These are phyloP conservation scores for Leonotis leonurus DNA, from an alignment of 257 asterid species.

Conservation along the genomic window DNA sequence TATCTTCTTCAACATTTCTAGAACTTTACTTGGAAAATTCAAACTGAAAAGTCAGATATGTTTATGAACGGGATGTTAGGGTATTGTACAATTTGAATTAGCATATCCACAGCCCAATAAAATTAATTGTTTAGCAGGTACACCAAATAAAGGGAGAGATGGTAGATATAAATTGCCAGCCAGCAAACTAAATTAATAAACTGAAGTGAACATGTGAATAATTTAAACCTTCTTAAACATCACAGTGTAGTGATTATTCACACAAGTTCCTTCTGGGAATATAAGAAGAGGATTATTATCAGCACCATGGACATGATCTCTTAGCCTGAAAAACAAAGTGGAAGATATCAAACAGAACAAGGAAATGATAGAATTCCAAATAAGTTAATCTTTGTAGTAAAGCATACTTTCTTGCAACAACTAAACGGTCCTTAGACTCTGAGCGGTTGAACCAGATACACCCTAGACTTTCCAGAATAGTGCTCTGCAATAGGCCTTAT, in stretches of 20 bases:
- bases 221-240: conserved; percentile 88
- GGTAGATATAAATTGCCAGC: background rate
- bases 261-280: conserved; percentile 99
- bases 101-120: background rate
- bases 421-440: conserved; percentile 94
- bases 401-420: conserved; percentile 81
- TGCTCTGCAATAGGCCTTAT: conserved; percentile 84
- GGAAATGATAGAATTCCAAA: conserved; percentile 9
- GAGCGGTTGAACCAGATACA: conserved; percentile 99
- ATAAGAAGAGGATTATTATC: conserved; percentile 97
- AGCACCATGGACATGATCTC: conserved; percentile 83
- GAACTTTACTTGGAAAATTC: conserved; percentile 9
- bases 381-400: conserved; percentile 2
- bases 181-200: background rate
- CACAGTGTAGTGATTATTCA: conserved; percentile 89
- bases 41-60: conserved; percentile 1
- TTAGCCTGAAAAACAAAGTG: conserved; percentile 48
- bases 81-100: background rate
- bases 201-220: conserved; percentile 3
- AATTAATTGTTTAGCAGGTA: background rate
- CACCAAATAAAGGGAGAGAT: background rate
- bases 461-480: conserved; percentile 93
- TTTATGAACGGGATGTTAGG: background rate
- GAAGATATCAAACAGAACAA: background rate
- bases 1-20: conserved; percentile 5